Percentiles rank a stretch among this genome's conserved stretches.
Evolutionary conservation across 2,329 filamentous ascomycete genomes (phyloP).

Genomic region (Nigrograna mackinnonii): DNA sequence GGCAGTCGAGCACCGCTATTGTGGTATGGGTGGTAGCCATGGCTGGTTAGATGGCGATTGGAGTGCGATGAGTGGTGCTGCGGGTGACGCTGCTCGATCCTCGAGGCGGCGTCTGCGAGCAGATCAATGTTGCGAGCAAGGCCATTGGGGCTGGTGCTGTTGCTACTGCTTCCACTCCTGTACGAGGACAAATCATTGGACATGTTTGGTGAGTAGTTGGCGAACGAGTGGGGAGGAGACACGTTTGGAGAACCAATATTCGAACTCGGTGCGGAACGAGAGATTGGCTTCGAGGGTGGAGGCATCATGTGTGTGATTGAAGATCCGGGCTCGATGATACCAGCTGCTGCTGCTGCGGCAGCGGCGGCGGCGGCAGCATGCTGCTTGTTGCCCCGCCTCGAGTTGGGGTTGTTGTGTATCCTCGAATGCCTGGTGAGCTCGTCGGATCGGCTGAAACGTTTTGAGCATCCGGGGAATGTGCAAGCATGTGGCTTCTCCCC

Average conservation of each 20-base stretch:
- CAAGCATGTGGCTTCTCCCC: conserved; percentile 98
- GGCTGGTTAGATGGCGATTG: conserved; percentile 43
- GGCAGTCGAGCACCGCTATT: conserved; percentile 65
- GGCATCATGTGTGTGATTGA: conserved; percentile 72
- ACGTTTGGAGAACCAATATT: conserved; percentile 92
- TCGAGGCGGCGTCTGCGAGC: conserved; percentile 69
- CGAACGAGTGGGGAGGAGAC: conserved; percentile 88
- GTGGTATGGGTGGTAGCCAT: conserved; percentile 51
- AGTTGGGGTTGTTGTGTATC: conserved; percentile 99
- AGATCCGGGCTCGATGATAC: conserved; percentile 55
- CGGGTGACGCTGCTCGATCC: conserved; percentile 66
- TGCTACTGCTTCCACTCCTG: conserved; percentile 36
- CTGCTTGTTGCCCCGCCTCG: conserved; percentile 86
- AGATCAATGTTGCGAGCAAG: conserved; percentile 65
- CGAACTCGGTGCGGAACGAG: conserved; percentile 85
- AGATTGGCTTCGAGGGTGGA: conserved; percentile 72
- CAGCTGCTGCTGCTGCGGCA: conserved; percentile 54
- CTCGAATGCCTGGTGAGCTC: conserved; percentile 95
- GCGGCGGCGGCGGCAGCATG: conserved; percentile 62
- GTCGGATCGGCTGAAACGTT: conserved; percentile 95
- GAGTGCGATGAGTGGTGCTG: conserved; percentile 41
- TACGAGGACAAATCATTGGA: conserved; percentile 63
- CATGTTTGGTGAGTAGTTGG: conserved; percentile 61
- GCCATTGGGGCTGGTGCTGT: conserved; percentile 50
- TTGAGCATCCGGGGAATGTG: conserved; percentile 92